Conservation (phyloP, 768 basidiomycete species). For the Leccinum broughii region DNA sequence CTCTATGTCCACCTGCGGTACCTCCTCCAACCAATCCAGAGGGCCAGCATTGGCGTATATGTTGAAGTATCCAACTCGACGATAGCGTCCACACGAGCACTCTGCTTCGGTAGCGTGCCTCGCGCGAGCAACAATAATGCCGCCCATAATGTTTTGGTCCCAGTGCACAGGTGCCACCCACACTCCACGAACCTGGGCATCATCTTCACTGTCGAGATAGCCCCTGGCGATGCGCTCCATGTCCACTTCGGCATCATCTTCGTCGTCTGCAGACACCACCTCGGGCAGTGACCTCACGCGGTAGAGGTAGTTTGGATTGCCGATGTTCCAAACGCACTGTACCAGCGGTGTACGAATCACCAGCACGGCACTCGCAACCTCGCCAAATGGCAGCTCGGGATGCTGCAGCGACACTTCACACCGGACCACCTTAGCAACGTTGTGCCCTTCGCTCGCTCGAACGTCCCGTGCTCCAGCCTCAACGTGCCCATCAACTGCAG, state of each 20-base stretch:
- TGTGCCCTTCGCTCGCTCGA: too few species aligned
- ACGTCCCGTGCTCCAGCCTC: too few species aligned
- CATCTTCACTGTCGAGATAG: background rate
- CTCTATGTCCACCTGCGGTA: background rate
- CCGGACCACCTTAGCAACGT: too few species aligned
- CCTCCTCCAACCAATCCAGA: background rate
- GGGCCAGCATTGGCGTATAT: background rate
- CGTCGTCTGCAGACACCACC: background rate
- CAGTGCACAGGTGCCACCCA: background rate
- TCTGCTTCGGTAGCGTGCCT: background rate
- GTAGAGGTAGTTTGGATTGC: background rate
- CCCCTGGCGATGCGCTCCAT: background rate
- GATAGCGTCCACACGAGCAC: background rate
- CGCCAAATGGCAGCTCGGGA: too few species aligned
- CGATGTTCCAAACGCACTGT: background rate
- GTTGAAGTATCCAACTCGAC: background rate
- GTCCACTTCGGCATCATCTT: background rate
- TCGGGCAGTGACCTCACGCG: background rate
- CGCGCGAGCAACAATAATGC: background rate
- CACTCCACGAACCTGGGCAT: background rate
- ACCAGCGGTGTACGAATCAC: background rate
- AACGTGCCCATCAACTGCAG: too few species aligned
- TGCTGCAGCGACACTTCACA: too few species aligned
- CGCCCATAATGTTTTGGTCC: background rate
- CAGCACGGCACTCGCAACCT: too few species aligned